Evolutionary conservation across 805 yeast species (phyloP).

Genomic region (Metahyphopichia silvanorum): DNA sequence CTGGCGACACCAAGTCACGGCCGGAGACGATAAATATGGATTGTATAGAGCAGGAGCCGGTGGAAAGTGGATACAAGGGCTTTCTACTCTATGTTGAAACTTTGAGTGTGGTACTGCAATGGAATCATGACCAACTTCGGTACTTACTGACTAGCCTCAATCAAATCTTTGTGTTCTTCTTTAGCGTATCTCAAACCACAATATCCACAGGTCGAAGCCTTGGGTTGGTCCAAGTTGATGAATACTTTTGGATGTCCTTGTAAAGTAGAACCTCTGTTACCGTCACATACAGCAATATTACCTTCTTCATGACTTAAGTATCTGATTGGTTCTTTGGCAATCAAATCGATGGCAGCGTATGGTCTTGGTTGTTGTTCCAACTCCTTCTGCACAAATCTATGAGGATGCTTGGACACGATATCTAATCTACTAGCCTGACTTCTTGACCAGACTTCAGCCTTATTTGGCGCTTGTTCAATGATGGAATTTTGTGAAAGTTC

Average conservation of each 20-base stretch:
- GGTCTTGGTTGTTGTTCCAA: slow-evolving; percentile 71
- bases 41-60: no score
- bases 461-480: slow-evolving; percentile 73
- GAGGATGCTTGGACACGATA: slow-evolving; percentile 49
- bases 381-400: slow-evolving; percentile 69
- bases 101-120: no score
- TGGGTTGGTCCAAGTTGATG: slow-evolving; percentile 76
- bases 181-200: slow-evolving; percentile 71
- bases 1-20: no score
- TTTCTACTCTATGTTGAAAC: no score
- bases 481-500: slow-evolving; percentile 19
- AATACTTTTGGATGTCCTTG: slow-evolving; percentile 84
- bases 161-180: slow-evolving; percentile 42
- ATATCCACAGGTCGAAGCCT: slow-evolving; percentile 73
- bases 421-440: slow-evolving; percentile 62
- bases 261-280: slow-evolving; percentile 61
- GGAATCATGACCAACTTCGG: no score
- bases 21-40: no score
- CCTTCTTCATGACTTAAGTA: slow-evolving; percentile 48
- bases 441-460: slow-evolving; percentile 65
- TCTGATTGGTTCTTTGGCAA: slow-evolving; percentile 68
- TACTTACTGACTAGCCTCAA: slow-evolving; percentile 24
- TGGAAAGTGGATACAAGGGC: no score
- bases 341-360: slow-evolving; percentile 79
- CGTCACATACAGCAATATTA: slow-evolving; percentile 78